Evolutionary conservation across 2,329 filamentous ascomycete genomes (phyloP).

Genomic region (Apiospora saccharicola): DNA sequence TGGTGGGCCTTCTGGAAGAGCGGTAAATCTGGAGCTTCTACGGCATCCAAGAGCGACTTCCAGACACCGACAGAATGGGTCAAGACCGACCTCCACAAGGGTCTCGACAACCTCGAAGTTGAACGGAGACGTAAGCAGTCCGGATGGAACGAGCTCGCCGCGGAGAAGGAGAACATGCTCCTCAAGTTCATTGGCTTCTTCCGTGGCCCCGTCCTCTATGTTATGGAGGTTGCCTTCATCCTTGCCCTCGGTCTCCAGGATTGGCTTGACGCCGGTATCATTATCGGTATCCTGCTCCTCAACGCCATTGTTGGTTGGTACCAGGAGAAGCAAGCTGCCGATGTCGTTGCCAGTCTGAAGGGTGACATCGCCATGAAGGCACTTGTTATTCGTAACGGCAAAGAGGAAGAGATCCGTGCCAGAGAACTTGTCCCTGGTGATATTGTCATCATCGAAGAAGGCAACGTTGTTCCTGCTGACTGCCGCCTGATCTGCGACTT

Average conservation of each 20-base stretch:
- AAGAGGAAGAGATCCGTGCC: constrained; percentile 71
- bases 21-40: constrained; percentile 35
- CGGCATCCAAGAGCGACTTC: constrained; percentile 41
- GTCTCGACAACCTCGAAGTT: constrained; percentile 66
- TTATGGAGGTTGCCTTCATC: constrained; percentile 78
- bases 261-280: constrained; percentile 79
- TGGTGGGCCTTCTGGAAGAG: constrained; percentile 48
- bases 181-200: constrained; percentile 80
- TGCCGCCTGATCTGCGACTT: constrained; percentile 75
- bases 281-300: constrained; percentile 74
- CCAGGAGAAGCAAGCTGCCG: constrained; percentile 79
- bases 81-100: constrained; percentile 70
- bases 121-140: constrained; percentile 70
- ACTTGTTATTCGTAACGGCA: constrained; percentile 70
- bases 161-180: constrained; percentile 79
- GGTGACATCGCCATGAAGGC: constrained; percentile 80
- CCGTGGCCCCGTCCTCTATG: constrained; percentile 77
- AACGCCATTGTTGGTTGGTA: constrained; percentile 80
- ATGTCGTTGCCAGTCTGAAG: constrained; percentile 74
- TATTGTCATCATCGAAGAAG: constrained; percentile 75
- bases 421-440: constrained; percentile 77
- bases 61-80: constrained; percentile 73
- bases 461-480: constrained; percentile 71
- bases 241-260: constrained; percentile 76
- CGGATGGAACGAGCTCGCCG: constrained; percentile 75